Conservation (phyloP, 176 grass and related monocot genomes). For the Raddia distichophylla region DNA sequence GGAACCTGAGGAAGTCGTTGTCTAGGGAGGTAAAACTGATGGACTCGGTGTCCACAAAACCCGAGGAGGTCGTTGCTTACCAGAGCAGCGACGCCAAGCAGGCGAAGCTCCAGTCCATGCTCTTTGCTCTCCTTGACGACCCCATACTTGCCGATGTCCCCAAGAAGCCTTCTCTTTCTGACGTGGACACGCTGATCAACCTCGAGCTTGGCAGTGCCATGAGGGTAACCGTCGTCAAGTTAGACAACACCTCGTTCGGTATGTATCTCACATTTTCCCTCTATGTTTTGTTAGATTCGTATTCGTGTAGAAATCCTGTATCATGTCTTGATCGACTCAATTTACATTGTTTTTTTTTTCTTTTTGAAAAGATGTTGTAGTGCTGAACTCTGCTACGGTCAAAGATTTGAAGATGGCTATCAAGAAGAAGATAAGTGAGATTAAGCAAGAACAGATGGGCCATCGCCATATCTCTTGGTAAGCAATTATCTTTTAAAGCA, state of each 20-base stretch:
- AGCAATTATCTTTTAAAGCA: neutral
- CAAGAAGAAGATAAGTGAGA: constrained; percentile 83
- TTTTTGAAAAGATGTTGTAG: constrained; percentile 54
- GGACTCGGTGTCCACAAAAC: constrained; percentile 33
- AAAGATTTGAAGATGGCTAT: constrained; percentile 89
- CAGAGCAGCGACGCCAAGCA: constrained; percentile 70
- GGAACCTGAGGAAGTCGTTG: neutral
- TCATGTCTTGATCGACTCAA: neutral
- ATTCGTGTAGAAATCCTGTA: neutral
- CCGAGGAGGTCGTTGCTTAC: constrained; percentile 59
- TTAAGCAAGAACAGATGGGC: constrained; percentile 75
- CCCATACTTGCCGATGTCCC: constrained; percentile 70
- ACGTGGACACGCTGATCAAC: constrained; percentile 83
- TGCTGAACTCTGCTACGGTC: constrained; percentile 68
- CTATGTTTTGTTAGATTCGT: neutral
- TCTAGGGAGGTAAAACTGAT: neutral
- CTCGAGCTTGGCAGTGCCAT: constrained; percentile 90
- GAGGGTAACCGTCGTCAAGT: constrained; percentile 63
- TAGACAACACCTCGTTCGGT: constrained; percentile 78
- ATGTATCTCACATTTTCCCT: constrained; percentile 9
- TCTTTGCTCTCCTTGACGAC: constrained; percentile 76
- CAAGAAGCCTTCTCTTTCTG: constrained; percentile 63
- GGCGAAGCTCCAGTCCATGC: constrained; percentile 71
- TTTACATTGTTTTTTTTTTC: constrained; percentile 1
- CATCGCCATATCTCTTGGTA: constrained; percentile 95